Base-by-base conservation (phyloP, 345 rosid genomes). In the Adansonia digitata region DNA sequence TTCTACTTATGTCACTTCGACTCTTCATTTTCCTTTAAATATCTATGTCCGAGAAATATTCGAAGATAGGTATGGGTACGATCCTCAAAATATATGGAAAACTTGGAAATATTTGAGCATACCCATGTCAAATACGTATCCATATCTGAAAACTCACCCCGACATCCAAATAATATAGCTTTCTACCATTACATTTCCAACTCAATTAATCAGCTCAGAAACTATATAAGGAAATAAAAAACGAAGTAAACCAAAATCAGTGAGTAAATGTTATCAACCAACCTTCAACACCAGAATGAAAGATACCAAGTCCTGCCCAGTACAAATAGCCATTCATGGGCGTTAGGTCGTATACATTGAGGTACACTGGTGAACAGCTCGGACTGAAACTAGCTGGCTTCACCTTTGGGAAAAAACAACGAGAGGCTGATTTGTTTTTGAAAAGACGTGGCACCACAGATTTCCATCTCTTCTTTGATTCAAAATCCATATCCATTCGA, bases 211-310 rank as follows among this genome's bases (percentile, higher is more conserved):
- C 27, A 42, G 70, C 27, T 12, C 37, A n/a, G 27, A 56, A 53
- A 52, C 37, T 55, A 13, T 20, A 31, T 31, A 60, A 40, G 46
- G 56, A 20, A 64, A 64, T 20, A 64, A 14, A 43, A 24, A 14
- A 40, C 14, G 1, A 65, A 13, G 27, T 4, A 7, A 45, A 5
- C 51, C 45, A 52, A 56, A 77, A 74, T 79, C 57, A 63, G 45
- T 65, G 74, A 61, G 49, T 45, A 29, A 49, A 75, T 34, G 42
- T 60, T 73, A 18, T 48, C 52, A 71, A 78, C 77, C 81, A 85
- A 95, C 99, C 99, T 92, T 95, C 97, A 27, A 95, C 91, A 52
- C 98, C 99, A 69, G 99, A 95, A 85, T 95, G 99, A 79, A 86
- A 95, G 76, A 95, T 89, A 60, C 99, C 99, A 62, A 95, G 81